Evolutionary conservation across 495 filamentous ascomycete genomes (phyloP), one percentile per base, ranked within the genome.

Genomic region (Penicillium herquei): DNA sequence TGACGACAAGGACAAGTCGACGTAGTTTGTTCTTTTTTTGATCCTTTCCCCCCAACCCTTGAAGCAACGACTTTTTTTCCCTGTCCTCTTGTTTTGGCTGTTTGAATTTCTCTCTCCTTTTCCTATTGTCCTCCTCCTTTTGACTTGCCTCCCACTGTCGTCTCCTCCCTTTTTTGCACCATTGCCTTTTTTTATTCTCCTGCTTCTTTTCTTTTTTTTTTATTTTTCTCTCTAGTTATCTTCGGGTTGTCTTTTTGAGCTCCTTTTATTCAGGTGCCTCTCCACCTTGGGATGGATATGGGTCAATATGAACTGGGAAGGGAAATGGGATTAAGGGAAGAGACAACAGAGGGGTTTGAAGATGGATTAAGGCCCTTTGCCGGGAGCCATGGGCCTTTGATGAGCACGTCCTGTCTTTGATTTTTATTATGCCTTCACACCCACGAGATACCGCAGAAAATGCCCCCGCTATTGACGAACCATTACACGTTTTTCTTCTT

Each of bases 1-100:
- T 51, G 74, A 79, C 18, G 64, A 65, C 18, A 55, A 63, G 46
- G 68, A 73, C 53, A 74, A 74, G 61, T 57, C 64, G 51, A 68
- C 70, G 42, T 26, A 37, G 56, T 50, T 51, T 4, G 41, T 51
- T 37, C 47, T 58, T 60, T 57, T 43, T 31, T 52, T 59, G 51
- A 47, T 40, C 34, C 43, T 58, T 59, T 58, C 51, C 40, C 49
- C 54, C n/a, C n/a, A n/a, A 16, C 14, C 31, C 41, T 59, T 69
- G 56, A 6, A 34, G 11, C 46, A 30, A 33, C 39, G 35, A 32
- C 14, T 39, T 21, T 35, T 49, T 18, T 48, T 18, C n/a, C 37
- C 37, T 49, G 30, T 14, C 35, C 39, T 32, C 44, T 44, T 26
- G 43, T 55, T 56, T 47, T 62, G 44, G 55, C 70, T 70, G 58